phyloP scores from a whole-genome alignment of 1,284 basidiomycete genomes.

The Abortiporus biennis region DNA sequence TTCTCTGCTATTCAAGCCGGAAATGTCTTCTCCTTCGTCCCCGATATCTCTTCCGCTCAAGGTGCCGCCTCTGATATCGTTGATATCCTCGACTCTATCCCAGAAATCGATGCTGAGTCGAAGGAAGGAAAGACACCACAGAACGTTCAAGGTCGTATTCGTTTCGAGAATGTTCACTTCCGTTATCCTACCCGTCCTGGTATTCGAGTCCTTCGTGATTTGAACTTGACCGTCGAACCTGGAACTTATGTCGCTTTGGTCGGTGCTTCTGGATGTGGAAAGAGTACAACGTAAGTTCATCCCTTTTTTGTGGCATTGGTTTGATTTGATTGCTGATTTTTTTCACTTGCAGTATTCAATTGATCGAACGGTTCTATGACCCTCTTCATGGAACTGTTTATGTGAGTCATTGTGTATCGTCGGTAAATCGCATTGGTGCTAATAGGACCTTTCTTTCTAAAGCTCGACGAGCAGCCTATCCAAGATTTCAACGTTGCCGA shows the following conservation, averaged over 20 bases:
- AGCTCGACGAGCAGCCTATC: slow-evolving; percentile 80
- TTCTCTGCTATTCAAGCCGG: slow-evolving; percentile 82
- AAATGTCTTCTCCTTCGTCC: slow-evolving; percentile 88
- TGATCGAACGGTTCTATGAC: slow-evolving; percentile 89
- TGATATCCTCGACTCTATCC: slow-evolving; percentile 69
- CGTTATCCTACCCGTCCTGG: slow-evolving; percentile 89
- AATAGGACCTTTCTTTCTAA: slow-evolving; percentile 13
- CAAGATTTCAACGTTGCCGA: slow-evolving; percentile 76
- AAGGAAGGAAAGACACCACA: slow-evolving; percentile 58
- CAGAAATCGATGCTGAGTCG: slow-evolving; percentile 84
- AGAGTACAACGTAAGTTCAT: slow-evolving; percentile 72
- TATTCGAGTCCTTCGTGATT: slow-evolving; percentile 80
- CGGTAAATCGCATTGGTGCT: too few relatives aligned
- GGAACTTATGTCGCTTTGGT: slow-evolving; percentile 91
- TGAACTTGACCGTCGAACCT: slow-evolving; percentile 77
- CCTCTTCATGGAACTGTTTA: slow-evolving; percentile 68
- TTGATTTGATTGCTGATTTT: slow-evolving; percentile 8
- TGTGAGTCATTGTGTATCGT: too few relatives aligned
- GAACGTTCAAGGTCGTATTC: slow-evolving; percentile 66
- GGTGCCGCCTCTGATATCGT: slow-evolving; percentile 76
- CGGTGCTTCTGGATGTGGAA: slow-evolving; percentile 85
- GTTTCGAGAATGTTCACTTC: slow-evolving; percentile 83
- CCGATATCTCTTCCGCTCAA: slow-evolving; percentile 89
- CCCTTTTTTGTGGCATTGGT: not conserved
- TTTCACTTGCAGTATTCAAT: slow-evolving; percentile 54